A percentile compares a stretch with the other conserved stretches of the same genome.
Evolutionary conservation across 192 early-diverging fungal species (phyloP).

Genomic region (Coemansia sp.): DNA sequence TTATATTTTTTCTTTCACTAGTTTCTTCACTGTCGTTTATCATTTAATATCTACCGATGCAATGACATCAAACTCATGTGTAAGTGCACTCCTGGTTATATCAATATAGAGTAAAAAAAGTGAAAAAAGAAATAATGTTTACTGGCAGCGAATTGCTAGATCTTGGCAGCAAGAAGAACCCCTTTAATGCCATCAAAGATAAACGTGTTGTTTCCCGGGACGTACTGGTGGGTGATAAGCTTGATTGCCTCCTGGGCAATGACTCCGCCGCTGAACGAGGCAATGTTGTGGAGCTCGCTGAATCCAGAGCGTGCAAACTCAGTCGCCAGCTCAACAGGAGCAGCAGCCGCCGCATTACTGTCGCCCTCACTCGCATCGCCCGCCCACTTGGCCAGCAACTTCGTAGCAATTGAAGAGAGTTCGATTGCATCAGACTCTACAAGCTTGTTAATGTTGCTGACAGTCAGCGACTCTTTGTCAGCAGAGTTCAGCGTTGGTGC

Average conservation of each 20-base stretch:
- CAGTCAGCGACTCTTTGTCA: background rate
- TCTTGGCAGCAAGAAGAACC: slow-evolving; percentile 12
- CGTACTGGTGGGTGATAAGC: slow-evolving; percentile 92
- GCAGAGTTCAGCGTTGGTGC: background rate
- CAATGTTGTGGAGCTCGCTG: slow-evolving; percentile 79
- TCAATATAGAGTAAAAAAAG: background rate
- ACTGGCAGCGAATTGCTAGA: background rate
- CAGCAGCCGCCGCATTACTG: background rate
- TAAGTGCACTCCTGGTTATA: background rate
- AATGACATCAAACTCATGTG: background rate
- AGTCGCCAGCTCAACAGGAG: slow-evolving; percentile 19
- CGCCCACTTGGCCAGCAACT: slow-evolving; percentile 23
- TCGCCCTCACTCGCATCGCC: slow-evolving; percentile 7
- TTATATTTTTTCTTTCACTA: no score
- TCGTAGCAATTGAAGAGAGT: slow-evolving; percentile 14
- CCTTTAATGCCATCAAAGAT: slow-evolving; percentile 78
- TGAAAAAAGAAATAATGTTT: background rate
- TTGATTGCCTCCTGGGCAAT: slow-evolving; percentile 95
- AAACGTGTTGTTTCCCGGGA: slow-evolving; percentile 84
- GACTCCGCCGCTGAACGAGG: slow-evolving; percentile 84
- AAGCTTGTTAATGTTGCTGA: slow-evolving; percentile 20
- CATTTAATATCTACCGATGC: no score
- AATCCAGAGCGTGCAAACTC: slow-evolving; percentile 65
- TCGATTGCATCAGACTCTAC: slow-evolving; percentile 16
- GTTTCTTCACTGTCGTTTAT: no score